Base-by-base conservation (phyloP, 371 early-diverging fungal genomes). In the Chytridium lagenaria region DNA sequence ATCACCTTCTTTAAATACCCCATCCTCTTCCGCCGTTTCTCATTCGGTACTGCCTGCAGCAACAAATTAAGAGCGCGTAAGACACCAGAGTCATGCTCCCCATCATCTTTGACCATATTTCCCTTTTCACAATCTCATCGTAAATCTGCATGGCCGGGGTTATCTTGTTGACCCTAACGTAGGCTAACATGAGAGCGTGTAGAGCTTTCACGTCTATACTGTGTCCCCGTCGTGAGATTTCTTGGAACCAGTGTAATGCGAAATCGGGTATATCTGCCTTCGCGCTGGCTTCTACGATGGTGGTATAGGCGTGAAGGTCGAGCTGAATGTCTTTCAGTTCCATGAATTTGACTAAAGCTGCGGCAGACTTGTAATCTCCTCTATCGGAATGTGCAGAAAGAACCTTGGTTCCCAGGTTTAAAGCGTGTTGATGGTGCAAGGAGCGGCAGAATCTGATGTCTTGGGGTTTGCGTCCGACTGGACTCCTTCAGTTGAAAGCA, bases 141-240 rank as follows among this genome's bases (percentile, higher is more conserved):
- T 28, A 40, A 19, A 44, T 3, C 2, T 66, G 7, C 40, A 44
- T n/a, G 12, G 31, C 39, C 12, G 19, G 23, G 2, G 2, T 19
- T 16, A 28, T 15, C 39, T 23, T 37, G 22, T 26, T 37, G 15
- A 15, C 38, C 40, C 38, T 2, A 28, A 26, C 49, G 22, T 66
- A 37, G 30, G 37, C 67, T 3, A 2, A 50, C 68, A 68, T 28
- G n/a, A 68, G 23, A 16, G 68, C 52, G 36, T 68, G 68, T 26
- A 51, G 31, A 5, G 68, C 44, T 10, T 30, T 30, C 33, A 7
- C 19, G 52, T 68, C 68, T 2, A 22, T 7, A 5, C 2, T 3
- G 1, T 15, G 7, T 10, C 36, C 52, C 22, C 51, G 28, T 30
- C 33, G 26, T 16, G 26, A 3, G 39, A 68, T 68, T 19, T 68